Evolutionary conservation across 352 stramenopile genomes (phyloP).

Genomic region (Pythium dissimile): DNA sequence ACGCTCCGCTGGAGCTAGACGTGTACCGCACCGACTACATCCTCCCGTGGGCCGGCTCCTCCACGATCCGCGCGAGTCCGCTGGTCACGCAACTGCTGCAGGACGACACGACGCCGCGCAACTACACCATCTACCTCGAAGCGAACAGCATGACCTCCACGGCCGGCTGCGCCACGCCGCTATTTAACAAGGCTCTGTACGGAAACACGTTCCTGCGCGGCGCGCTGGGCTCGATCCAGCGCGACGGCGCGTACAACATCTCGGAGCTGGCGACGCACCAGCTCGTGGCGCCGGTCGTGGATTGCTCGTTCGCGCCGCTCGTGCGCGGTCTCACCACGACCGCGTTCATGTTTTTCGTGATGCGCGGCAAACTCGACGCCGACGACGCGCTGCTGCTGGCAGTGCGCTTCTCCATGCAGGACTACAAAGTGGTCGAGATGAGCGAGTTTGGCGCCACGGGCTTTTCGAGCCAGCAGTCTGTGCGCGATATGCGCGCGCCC

Average conservation of each 20-base stretch:
- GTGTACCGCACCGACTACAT: neutral
- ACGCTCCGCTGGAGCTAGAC: neutral
- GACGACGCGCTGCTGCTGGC: slow-evolving; percentile 5
- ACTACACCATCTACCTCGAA: slow-evolving; percentile 17
- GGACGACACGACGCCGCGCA: slow-evolving; percentile 5
- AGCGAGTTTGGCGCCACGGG: neutral
- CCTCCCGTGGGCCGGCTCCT: neutral
- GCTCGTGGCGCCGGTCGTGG: slow-evolving; percentile 25
- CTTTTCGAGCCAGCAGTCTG: neutral
- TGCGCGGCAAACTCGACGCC: slow-evolving; percentile 6
- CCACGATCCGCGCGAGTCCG: slow-evolving; percentile 11
- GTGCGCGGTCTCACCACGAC: neutral
- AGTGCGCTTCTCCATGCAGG: slow-evolving; percentile 4
- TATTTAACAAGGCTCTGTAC: slow-evolving; percentile 9
- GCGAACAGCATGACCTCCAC: neutral
- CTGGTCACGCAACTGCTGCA: neutral
- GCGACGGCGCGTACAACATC: slow-evolving; percentile 15
- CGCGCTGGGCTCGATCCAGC: neutral
- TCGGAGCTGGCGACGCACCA: slow-evolving; percentile 9
- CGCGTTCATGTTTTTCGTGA: slow-evolving; percentile 8
- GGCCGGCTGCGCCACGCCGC: neutral
- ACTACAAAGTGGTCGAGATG: slow-evolving; percentile 8
- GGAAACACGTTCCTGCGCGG: slow-evolving; percentile 7
- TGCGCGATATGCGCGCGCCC: neutral
- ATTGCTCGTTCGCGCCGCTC: slow-evolving; percentile 35